phyloP scores from a whole-genome alignment of 352 stramenopile genomes.

The Globisporangium canariense region DNA sequence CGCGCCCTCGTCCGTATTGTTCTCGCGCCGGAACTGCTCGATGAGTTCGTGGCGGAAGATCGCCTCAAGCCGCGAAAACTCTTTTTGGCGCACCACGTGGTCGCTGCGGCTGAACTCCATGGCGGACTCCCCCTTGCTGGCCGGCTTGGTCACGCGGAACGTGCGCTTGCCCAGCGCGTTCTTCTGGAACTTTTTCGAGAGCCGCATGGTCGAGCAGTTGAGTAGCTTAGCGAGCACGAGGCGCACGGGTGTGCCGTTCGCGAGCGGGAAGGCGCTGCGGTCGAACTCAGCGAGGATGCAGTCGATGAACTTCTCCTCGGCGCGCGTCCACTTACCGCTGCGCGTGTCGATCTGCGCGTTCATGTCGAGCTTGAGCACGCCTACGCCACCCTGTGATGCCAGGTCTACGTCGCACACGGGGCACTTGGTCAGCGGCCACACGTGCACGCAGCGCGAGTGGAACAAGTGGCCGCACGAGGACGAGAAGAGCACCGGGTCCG shows the following conservation, averaged over 20 bases:
- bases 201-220: conserved; percentile 87
- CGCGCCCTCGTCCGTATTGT: conserved; percentile 76
- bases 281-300: conserved; percentile 82
- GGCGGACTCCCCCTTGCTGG: conserved; percentile 47
- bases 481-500: conserved; percentile 71
- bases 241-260: conserved; percentile 79
- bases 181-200: conserved; percentile 90
- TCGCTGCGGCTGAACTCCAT: conserved; percentile 70
- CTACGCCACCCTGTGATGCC: conserved; percentile 31
- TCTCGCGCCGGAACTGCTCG: conserved; percentile 78
- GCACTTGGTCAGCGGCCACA: conserved; percentile 68
- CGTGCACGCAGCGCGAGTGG: conserved; percentile 80
- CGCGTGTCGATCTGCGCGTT: conserved; percentile 62
- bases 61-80: conserved; percentile 67
- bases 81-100: conserved; percentile 61
- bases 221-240: conserved; percentile 82
- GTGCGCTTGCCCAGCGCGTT: conserved; percentile 84
- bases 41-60: conserved; percentile 82
- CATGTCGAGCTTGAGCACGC: conserved; percentile 71
- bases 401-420: conserved; percentile 57
- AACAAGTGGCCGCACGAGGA: conserved; percentile 78
- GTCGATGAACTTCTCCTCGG: conserved; percentile 86
- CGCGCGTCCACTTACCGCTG: conserved; percentile 82
- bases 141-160: conserved; percentile 72
- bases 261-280: conserved; percentile 64